Conservation (phyloP, 352 stramenopile species). For the Lagenidium giganteum region DNA sequence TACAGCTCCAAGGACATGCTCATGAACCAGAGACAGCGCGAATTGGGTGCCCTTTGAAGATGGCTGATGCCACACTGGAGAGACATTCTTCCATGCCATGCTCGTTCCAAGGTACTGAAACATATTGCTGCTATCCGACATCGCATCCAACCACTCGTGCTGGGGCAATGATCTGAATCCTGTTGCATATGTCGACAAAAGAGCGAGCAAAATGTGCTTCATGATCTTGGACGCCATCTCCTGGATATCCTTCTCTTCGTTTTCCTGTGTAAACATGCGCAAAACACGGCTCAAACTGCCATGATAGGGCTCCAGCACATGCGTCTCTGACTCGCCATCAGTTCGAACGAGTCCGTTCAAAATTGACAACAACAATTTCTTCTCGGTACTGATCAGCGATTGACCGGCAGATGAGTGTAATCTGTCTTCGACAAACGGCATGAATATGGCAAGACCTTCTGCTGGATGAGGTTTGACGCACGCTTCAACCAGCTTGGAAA, state of each 20-base stretch:
- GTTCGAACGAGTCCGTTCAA: slow-evolving; percentile 45
- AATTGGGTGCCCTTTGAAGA: no score
- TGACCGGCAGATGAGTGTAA: slow-evolving; percentile 28
- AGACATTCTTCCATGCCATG: slow-evolving; percentile 49
- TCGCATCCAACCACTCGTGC: slow-evolving; percentile 36
- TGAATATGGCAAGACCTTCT: slow-evolving; percentile 32
- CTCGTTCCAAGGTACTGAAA: slow-evolving; percentile 56
- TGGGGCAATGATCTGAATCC: slow-evolving; percentile 57
- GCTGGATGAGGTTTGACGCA: slow-evolving; percentile 37
- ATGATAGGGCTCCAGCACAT: no score
- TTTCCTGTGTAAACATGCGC: no score
- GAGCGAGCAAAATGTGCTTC: slow-evolving; percentile 32
- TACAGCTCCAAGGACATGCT: no score
- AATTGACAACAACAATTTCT: slow-evolving; percentile 56
- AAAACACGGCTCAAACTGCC: no score
- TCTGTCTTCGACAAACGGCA: slow-evolving; percentile 44
- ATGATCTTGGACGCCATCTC: slow-evolving; percentile 39
- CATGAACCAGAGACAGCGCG: no score
- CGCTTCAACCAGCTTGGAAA: slow-evolving; percentile 47
- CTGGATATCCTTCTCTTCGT: slow-evolving; percentile 58
- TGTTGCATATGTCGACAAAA: slow-evolving; percentile 51
- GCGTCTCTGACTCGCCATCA: no score
- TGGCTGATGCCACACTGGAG: slow-evolving; percentile 50
- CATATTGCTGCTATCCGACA: slow-evolving; percentile 28
- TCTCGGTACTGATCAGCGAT: slow-evolving; percentile 54